Conservation (phyloP, 176 grass and related monocot species). For the Phragmites australis region DNA sequence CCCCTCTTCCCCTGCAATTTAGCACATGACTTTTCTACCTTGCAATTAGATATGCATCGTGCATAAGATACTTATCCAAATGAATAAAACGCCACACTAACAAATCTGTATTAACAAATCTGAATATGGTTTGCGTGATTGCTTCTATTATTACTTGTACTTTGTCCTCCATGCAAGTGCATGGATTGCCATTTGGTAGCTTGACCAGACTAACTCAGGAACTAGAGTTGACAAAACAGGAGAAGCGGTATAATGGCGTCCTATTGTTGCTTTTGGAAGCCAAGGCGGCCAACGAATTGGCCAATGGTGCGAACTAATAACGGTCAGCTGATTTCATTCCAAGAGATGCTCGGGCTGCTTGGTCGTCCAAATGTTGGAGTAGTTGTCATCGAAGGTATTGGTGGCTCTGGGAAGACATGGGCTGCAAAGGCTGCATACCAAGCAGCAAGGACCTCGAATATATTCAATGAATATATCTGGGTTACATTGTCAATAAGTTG, state of each 20-base stretch:
- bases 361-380: neutral
- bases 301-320: fast-evolving
- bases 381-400: slow-evolving; percentile 18
- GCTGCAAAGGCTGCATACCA: slow-evolving; percentile 20
- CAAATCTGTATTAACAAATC: neutral
- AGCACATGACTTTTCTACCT: too few species aligned
- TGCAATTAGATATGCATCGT: neutral
- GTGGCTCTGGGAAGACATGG: slow-evolving; percentile 45
- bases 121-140: neutral
- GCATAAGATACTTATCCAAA: neutral
- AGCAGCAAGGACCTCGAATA: neutral
- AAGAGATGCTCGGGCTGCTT: slow-evolving; percentile 1
- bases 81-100: neutral
- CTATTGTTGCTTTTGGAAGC: neutral
- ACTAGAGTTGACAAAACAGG: neutral
- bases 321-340: neutral
- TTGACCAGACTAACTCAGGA: neutral
- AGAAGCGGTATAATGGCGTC: neutral
- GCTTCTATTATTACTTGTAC: neutral
- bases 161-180: neutral
- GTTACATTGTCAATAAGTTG: neutral
- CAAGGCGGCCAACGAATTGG: neutral
- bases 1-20: neutral
- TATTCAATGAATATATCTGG: slow-evolving; percentile 21
- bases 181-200: neutral